phyloP scores from a whole-genome alignment of 192 early-diverging fungal genomes.

The Geranomyces michiganensis region DNA sequence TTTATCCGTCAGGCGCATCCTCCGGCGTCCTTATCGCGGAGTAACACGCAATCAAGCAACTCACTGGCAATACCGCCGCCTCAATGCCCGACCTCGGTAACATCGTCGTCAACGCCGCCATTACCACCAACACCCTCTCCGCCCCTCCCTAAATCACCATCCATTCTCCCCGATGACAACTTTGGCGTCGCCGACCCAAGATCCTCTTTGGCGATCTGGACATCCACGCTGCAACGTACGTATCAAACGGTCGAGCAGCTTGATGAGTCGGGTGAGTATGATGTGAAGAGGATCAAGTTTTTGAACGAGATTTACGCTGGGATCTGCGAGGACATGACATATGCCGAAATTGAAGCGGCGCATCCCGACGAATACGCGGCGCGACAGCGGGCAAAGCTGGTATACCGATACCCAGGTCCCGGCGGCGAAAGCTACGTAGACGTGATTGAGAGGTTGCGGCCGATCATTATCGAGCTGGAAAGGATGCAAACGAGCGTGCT shows the following conservation, averaged over 20 bases:
- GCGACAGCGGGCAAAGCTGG: conserved; percentile 84
- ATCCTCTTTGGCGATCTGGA: conserved; percentile 72
- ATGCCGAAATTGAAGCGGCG: conserved; percentile 71
- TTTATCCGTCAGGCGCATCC: conserved; percentile 65
- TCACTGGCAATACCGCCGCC: background rate
- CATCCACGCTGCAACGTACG: conserved; percentile 81
- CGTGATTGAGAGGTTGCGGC: conserved; percentile 90
- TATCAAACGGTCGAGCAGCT: conserved; percentile 76
- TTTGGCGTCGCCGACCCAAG: conserved; percentile 29
- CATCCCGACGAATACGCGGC: conserved; percentile 83
- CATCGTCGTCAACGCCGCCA: background rate
- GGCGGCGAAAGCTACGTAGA: conserved; percentile 95
- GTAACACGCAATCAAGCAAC: background rate
- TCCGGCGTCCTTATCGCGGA: background rate
- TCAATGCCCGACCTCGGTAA: background rate
- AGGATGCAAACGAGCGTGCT: conserved; percentile 84
- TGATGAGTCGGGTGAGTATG: conserved; percentile 78
- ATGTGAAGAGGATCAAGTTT: conserved; percentile 64
- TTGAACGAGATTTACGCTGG: conserved; percentile 95
- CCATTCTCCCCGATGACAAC: conserved; percentile 28
- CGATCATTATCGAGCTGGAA: conserved; percentile 94
- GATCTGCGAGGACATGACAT: conserved; percentile 57
- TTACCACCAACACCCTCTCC: background rate
- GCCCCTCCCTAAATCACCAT: background rate
- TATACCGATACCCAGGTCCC: conserved; percentile 93